These are phyloP conservation scores for Medicago ruthenica DNA, from an alignment of 306 rosid species.

Conservation along the genomic window DNA sequence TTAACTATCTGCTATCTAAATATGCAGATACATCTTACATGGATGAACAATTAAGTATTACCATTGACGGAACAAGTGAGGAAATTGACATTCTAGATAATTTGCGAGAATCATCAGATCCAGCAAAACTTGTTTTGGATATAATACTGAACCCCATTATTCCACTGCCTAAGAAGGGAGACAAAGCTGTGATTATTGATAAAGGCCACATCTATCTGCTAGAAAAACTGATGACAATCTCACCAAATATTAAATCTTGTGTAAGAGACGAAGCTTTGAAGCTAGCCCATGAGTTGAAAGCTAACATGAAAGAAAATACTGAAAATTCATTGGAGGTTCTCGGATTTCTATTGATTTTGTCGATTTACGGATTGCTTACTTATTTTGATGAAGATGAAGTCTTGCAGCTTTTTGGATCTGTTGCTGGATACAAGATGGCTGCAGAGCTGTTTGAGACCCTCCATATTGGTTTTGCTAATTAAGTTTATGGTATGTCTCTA, in stretches of 20 bases:
- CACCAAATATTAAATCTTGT: background rate
- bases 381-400: background rate
- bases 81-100: too few relatives aligned
- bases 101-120: too few relatives aligned
- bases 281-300: conserved; percentile 12
- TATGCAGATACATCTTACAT: too few relatives aligned
- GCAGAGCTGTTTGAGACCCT: background rate
- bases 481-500: background rate
- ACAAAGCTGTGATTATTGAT: too few relatives aligned
- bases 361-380: background rate
- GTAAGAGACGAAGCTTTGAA: conserved; percentile 16
- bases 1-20: too few relatives aligned
- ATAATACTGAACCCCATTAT: too few relatives aligned
- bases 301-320: background rate
- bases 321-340: background rate
- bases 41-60: too few relatives aligned
- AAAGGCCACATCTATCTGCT: too few relatives aligned
- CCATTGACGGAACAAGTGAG: too few relatives aligned
- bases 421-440: background rate
- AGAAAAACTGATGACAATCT: too few relatives aligned
- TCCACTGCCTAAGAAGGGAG: too few relatives aligned
- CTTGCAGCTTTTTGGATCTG: background rate
- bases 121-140: too few relatives aligned
- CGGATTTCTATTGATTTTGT: background rate
- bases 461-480: background rate